Evolutionary conservation across 2,329 filamentous ascomycete genomes (phyloP), one percentile per base, ranked within the genome.

Genomic region (Neurospora sp.): DNA sequence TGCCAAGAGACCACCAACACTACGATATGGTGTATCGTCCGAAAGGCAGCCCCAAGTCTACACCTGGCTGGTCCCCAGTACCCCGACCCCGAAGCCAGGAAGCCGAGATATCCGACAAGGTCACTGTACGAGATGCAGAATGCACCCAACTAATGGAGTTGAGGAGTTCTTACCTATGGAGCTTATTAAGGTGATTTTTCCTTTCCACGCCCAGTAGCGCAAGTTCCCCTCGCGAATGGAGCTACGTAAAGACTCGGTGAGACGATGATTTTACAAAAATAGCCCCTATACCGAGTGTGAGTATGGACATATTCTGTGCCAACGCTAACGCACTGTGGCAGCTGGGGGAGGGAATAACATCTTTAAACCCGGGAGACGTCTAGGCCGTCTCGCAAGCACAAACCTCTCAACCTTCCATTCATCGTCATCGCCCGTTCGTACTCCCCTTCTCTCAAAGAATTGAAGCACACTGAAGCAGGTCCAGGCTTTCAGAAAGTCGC

Each of bases 241-340:
- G 38, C 43, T 28, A 23, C 28, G 3, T 28, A 52, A 7, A 43
- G 40, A 40, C 13, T 40, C 13, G 13, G 39, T 40, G 39, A 15
- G 39, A 40, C 4, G 39, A 7, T 40, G 5, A 6, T 40, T 40
- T 15, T 42, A 42, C 39, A 42, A n/a, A n/a, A 43, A 43, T 43
- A n/a, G 4, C 4, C 10, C n/a, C 19, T 0, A 6, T 2, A 19
- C 3, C 9, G 9, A 10, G n/a, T 11, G 19, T 1, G 2, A 46
- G 9, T 13, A 46, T 13, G 10, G 3, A 2, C 3, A 23, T 46
- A 11, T 23, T 5, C 23, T 52, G 43, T 52, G 11, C 43, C 5
- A 23, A 2, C 43, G 19, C 43, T 52, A 23, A 23, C 5, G 43
- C 10, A 7, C 10, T 52, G 43, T 52, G 43, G 5, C 1, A 52